Base-by-base conservation (phyloP, 148 eudicot species). In the Spergularia bocconei region DNA sequence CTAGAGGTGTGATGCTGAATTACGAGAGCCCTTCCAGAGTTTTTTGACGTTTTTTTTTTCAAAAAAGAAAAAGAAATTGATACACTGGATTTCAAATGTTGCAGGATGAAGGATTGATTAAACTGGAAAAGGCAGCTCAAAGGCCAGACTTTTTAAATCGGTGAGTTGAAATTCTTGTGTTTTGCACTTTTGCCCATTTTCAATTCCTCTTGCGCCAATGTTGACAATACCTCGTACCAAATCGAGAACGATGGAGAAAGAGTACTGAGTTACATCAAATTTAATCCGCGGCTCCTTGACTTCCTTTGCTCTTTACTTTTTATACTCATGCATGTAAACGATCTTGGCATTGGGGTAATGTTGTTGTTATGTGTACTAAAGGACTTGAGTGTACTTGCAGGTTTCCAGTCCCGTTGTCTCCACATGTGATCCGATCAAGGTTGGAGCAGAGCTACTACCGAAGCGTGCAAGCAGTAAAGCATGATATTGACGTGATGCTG, bases 381-480 rank as follows among this genome's bases (percentile, higher is more conserved):
- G 1, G 1, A 41, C 15, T 57, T 57, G 13, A 20, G 14, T 66
- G 36, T 14, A 47, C 44, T 21, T 85, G 86, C 90, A 94, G 98
- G 87, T 91, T 81, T 83, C 91, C 96, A 7, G 98, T 82, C 62
- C 98, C 98, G 36, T 77, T 94, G 65, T 88, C 93, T 56, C 88
- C 82, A 8, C 82, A 77, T 54, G 63, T 91, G 72, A 83, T 94
- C 41, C 81, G 85, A 73, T 75, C 74, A 33, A 86, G 98, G 84
- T 67, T 94, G 82, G 80, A 82, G 65, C 79, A 86, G 44, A 81
- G 85, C 77, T 94, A 94, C 74, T 94, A 94, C 62, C 79, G 97
- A 56, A 83, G 83, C 47, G 51, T 83, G 53, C 78, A 86, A 64
- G 93, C 98, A 59, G 78, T 87, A 74, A 75, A 87, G 73, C 93